These are phyloP conservation scores for Aquilaria sinensis DNA, from an alignment of 345 rosid species.

Conservation along the genomic window DNA sequence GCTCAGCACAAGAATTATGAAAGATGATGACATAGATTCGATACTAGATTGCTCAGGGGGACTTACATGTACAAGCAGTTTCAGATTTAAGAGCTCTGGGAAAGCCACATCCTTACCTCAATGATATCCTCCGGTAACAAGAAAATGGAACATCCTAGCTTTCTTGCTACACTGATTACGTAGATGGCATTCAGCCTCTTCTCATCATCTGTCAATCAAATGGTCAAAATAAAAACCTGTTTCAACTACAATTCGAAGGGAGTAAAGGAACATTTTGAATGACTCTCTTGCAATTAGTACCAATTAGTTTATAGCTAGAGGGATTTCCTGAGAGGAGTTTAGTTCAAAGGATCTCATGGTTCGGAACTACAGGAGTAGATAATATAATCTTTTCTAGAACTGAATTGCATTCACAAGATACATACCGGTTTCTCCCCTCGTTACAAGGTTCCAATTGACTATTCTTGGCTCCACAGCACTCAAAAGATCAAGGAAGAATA, in stretches of 20 bases:
- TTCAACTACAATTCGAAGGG: neutral
- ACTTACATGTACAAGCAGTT: no score
- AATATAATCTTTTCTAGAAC: no score
- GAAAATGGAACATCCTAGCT: constrained; percentile 97
- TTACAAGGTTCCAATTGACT: constrained; percentile 93
- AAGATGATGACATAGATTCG: neutral
- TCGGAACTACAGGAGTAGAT: no score
- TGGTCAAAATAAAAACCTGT: constrained; percentile 4
- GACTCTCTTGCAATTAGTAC: neutral
- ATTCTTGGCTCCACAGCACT: constrained; percentile 92
- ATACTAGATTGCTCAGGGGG: no score
- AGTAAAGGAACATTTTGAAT: neutral
- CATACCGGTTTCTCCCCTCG: constrained; percentile 90
- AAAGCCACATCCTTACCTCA: constrained; percentile 44
- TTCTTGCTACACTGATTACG: constrained; percentile 88
- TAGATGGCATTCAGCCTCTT: constrained; percentile 94
- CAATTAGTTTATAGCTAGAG: neutral
- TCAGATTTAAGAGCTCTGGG: no score
- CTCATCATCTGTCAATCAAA: constrained; percentile 53
- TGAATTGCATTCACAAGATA: neutral
- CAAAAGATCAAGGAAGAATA: constrained; percentile 87
- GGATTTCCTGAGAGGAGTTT: no score
- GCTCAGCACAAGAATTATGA: constrained; percentile 1
- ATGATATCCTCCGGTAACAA: constrained; percentile 93
- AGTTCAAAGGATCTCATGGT: no score